phyloP scores from a whole-genome alignment of 2,329 filamentous ascomycete genomes.

The Didymellaceae sp. region DNA sequence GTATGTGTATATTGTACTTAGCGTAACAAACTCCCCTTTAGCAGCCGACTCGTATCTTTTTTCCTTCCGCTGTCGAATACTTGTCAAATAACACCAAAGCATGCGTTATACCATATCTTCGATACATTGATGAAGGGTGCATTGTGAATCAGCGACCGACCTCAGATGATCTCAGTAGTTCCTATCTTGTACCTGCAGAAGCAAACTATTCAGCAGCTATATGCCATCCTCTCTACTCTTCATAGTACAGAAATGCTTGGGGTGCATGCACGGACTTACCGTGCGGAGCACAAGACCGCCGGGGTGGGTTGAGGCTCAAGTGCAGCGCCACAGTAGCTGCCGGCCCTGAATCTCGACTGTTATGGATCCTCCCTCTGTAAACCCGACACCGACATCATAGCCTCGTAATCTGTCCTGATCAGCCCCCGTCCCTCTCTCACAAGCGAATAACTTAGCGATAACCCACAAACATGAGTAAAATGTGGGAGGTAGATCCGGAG shows the following conservation, averaged over 20 bases:
- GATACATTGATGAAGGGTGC: too few relatives aligned
- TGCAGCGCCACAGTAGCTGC: conserved; percentile 13
- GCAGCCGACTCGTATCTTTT: conserved; percentile 2
- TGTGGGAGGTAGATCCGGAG: conserved; percentile 99
- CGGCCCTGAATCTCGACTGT: conserved; percentile 14
- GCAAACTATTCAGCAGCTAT: not conserved
- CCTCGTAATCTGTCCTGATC: conserved; percentile 5
- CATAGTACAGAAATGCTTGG: not conserved
- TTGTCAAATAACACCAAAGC: too few relatives aligned
- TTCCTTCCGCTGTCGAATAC: too few relatives aligned
- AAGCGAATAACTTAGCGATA: conserved; percentile 2
- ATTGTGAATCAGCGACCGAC: too few relatives aligned
- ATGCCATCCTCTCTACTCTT: not conserved
- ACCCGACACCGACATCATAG: conserved; percentile 5
- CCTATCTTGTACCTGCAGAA: too few relatives aligned
- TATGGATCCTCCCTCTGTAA: conserved; percentile 13
- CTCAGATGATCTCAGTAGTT: too few relatives aligned
- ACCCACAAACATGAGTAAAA: conserved; percentile 65
- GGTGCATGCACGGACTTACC: not conserved
- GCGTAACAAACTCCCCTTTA: conserved; percentile 4
- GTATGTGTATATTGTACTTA: not conserved
- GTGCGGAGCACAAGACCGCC: conserved; percentile 1
- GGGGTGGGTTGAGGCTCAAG: conserved; percentile 15
- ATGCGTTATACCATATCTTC: too few relatives aligned
- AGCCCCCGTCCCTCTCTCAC: not conserved